Base-by-base conservation (phyloP, 2,329 filamentous ascomycete genomes). In the Beauveria medogensis region DNA sequence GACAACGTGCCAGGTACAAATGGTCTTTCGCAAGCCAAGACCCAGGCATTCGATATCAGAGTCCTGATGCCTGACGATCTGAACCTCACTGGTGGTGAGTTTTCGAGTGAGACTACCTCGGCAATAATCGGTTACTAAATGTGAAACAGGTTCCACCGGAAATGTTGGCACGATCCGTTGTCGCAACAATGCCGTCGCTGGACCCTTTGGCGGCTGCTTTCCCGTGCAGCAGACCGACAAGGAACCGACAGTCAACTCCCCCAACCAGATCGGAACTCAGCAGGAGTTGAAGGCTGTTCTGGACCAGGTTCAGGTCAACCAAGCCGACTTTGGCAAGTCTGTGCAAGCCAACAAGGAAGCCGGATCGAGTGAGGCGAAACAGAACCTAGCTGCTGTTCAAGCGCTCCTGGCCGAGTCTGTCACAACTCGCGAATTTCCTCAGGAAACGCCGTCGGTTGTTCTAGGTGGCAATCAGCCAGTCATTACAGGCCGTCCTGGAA, bases 1-100 rank as follows among this genome's bases (percentile, higher is more conserved):
- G 81, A 86, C 72, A 86, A 86, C 62, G 77, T 86, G 9, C 83
- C 83, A 1, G 83, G 83, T 16, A 67, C 70, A 46, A 85, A 85
- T 61, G 82, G 82, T 16, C 76, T 85, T 61, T 83, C 81, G 0
- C 81, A 83, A 65, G 79, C 74, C 59, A 83, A 83, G 70, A 74
- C 77, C 1, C 72, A 81, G 66, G 72, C 80, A n/a, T 84, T 86
- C 67, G 78, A 79, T 65, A 79, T 87, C 64, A 81, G 78, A 4
- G 77, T 84, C 9, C 73, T 74, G 54, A 77, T 84, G 79, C 82
- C 82, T 2, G 65, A 73, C 28, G 68, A 76, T 47, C 70, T 84
- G 40, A 70, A 72, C 52, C 84, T 81, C 70, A 75, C 72, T 28
- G 82, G 82, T 63, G 79, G 80, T 81, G 63, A 71, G 76, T 54